These are phyloP conservation scores for Lachnellula subtilissima DNA, from an alignment of 2,329 filamentous ascomycete species.

Conservation along the genomic window DNA sequence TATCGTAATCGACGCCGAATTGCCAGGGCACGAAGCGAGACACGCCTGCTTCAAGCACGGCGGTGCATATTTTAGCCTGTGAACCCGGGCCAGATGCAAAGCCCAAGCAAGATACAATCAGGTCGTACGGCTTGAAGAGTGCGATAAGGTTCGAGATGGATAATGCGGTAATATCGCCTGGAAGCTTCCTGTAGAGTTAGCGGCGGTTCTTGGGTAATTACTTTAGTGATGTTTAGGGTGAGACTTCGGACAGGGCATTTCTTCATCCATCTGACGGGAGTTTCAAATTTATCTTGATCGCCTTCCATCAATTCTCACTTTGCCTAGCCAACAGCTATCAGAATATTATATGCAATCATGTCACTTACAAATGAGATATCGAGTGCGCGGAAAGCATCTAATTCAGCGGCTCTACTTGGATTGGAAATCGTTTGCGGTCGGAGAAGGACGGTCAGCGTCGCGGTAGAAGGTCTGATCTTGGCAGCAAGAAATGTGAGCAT, in stretches of 20 bases:
- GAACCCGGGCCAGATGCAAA: conserved; percentile 52
- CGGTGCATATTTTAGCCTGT: conserved; percentile 52
- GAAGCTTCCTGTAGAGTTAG: conserved; percentile 8
- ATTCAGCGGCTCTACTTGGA: conserved; percentile 41
- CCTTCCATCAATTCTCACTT: too few relatives aligned
- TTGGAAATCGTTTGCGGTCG: conserved; percentile 43
- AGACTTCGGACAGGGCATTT: too few relatives aligned
- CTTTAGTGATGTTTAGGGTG: too few relatives aligned
- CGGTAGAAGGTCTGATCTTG: conserved; percentile 32
- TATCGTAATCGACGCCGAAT: conserved; percentile 68
- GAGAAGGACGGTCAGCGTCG: conserved; percentile 47
- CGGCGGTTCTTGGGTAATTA: too few relatives aligned
- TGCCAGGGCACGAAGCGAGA: conserved; percentile 65
- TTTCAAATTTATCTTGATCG: too few relatives aligned
- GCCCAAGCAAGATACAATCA: conserved; percentile 57
- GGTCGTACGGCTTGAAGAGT: conserved; percentile 45
- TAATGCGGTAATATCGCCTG: conserved; percentile 30
- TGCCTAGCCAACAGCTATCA: too few relatives aligned
- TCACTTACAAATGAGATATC: not conserved
- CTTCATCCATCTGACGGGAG: too few relatives aligned
- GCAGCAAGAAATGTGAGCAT: conserved; percentile 49
- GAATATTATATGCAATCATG: too few relatives aligned
- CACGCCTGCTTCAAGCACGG: conserved; percentile 47
- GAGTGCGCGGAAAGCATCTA: conserved; percentile 28
- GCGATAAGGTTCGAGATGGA: conserved; percentile 36